phyloP scores from a whole-genome alignment of 2,329 filamentous ascomycete species.

The Akanthomyces muscarius region DNA sequence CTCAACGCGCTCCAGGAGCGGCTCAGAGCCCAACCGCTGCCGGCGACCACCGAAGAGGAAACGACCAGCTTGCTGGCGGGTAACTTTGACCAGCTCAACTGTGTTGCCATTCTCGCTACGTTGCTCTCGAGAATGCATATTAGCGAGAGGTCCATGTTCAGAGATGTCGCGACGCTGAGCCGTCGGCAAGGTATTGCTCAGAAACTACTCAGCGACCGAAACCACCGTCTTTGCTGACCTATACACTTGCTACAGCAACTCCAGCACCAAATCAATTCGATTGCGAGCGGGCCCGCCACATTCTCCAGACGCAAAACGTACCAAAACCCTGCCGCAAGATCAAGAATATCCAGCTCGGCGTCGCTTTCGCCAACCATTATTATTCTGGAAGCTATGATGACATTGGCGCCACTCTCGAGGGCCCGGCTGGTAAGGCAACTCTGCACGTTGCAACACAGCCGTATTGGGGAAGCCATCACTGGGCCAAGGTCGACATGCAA shows the following conservation, averaged over 20 bases:
- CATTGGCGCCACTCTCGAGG: neutral
- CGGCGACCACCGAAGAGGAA: neutral
- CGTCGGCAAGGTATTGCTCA: no score
- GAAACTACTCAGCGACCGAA: neutral
- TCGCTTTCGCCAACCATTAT: neutral
- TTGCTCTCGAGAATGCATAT: neutral
- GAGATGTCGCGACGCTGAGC: no score
- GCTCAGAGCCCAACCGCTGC: neutral
- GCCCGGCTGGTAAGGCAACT: neutral
- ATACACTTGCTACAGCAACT: neutral
- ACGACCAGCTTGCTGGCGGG: no score
- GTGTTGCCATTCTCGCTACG: neutral
- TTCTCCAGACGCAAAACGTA: neutral
- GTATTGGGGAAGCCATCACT: neutral
- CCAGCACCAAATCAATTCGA: neutral
- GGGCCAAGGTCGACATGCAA: neutral
- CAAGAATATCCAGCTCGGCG: neutral
- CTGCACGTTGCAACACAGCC: neutral
- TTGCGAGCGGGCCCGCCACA: neutral
- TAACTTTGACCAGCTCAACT: no score
- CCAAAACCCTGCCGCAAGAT: neutral
- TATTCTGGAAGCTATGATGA: neutral
- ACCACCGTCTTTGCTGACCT: neutral
- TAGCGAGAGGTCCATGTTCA: no score
- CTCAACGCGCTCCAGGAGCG: neutral